phyloP scores from a whole-genome alignment of 139 green algal species.

The Chlamydomonas eustigma region DNA sequence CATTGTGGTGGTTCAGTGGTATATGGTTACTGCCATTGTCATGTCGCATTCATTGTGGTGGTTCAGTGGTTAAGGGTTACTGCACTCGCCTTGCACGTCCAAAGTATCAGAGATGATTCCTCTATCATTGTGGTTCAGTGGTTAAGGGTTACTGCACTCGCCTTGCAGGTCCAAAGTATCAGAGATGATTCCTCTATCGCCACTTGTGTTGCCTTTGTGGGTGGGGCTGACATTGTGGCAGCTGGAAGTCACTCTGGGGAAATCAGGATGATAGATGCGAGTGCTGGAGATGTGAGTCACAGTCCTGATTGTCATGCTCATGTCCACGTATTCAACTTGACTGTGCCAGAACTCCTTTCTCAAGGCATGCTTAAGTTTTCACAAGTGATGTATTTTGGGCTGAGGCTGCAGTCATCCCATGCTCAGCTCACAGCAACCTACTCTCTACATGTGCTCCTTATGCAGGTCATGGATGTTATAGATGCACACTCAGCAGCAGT shows the following conservation, averaged over 20 bases:
- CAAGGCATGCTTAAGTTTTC: not conserved
- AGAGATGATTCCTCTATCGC: constrained; percentile 38
- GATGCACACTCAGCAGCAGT: constrained; percentile 3
- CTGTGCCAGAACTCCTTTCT: not conserved
- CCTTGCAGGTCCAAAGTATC: constrained; percentile 16
- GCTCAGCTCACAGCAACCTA: no score
- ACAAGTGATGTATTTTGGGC: no score
- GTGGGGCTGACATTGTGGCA: constrained; percentile 36
- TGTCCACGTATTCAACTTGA: not conserved
- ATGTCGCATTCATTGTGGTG: no score
- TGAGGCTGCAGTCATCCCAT: no score
- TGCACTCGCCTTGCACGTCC: constrained; percentile 22
- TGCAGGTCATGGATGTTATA: constrained; percentile 2
- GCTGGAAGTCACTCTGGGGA: constrained; percentile 47
- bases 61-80: no score
- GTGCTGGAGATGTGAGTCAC: constrained; percentile 2
- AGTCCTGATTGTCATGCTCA: not conserved
- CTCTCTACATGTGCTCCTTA: no score
- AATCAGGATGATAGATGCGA: constrained; percentile 10
- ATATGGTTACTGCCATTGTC: no score
- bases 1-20: no score
- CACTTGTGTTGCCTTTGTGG: constrained; percentile 41
- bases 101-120: constrained; percentile 38
- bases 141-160: no score
- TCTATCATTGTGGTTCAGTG: no score